These are phyloP conservation scores for Calamus simplicifolius DNA, from an alignment of 176 grass and related monocot genomes.

Conservation along the genomic window DNA sequence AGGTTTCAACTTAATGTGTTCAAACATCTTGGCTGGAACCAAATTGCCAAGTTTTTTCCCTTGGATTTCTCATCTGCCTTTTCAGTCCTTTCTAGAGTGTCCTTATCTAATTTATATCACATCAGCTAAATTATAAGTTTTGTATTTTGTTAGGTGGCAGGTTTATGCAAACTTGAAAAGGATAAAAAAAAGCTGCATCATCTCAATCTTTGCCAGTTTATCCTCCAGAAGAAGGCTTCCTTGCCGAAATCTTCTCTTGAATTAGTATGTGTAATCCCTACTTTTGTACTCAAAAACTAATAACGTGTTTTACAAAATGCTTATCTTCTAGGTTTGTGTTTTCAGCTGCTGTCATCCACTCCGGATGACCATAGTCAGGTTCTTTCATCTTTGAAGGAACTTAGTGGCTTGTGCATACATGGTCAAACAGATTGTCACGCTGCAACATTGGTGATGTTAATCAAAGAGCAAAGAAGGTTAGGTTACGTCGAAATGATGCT, in stretches of 20 bases:
- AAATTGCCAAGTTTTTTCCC: too few relatives aligned
- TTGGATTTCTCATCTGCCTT: too few relatives aligned
- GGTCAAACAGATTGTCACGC: neutral
- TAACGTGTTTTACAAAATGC: neutral
- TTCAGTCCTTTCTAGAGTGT: too few relatives aligned
- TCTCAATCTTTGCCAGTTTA: slow-evolving; percentile 25
- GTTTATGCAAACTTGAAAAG: neutral
- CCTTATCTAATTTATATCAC: too few relatives aligned
- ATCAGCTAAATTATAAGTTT: too few relatives aligned
- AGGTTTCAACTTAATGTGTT: too few relatives aligned
- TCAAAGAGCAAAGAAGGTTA: slow-evolving; percentile 1
- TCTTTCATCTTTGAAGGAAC: slow-evolving; percentile 2
- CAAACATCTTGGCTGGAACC: too few relatives aligned
- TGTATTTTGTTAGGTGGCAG: too few relatives aligned
- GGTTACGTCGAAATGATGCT: neutral
- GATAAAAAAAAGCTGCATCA: slow-evolving; percentile 26
- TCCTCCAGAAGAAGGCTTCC: slow-evolving; percentile 23
- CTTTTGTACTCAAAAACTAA: neutral
- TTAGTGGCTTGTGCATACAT: neutral
- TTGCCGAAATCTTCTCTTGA: slow-evolving; percentile 38
- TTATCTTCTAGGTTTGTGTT: neutral
- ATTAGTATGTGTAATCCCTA: slow-evolving; percentile 31
- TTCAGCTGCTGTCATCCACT: neutral
- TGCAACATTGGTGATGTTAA: neutral
- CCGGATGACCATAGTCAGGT: neutral